Conservation (phyloP, 805 yeast species). For the Zygosaccharomyces siamensis region DNA sequence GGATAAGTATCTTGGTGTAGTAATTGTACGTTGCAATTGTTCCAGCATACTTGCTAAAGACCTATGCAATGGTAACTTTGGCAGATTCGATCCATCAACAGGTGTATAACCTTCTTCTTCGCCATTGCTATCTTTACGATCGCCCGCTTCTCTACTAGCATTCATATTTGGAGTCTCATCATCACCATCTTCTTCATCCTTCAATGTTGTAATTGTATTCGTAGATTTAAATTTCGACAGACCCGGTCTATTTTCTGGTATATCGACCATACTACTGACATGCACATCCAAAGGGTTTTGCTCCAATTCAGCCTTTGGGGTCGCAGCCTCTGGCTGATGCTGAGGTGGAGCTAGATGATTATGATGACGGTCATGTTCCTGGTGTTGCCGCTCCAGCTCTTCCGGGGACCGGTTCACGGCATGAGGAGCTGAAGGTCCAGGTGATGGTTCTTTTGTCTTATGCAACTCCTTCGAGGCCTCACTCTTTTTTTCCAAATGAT, state of each 20-base stretch:
- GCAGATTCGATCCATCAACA: constrained; percentile 23
- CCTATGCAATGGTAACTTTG: constrained; percentile 50
- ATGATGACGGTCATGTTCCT: constrained; percentile 6
- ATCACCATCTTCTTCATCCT: constrained; percentile 6
- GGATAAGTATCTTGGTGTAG: constrained; percentile 50
- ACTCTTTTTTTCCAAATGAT: constrained; percentile 11
- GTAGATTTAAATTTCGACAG: constrained; percentile 13
- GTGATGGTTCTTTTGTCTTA: background rate
- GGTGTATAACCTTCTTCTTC: constrained; percentile 3
- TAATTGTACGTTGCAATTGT: constrained; percentile 59
- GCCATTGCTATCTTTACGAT: background rate
- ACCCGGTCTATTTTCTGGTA: constrained; percentile 6
- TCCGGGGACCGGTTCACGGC: background rate
- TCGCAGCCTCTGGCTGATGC: background rate
- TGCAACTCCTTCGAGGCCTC: background rate
- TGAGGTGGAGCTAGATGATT: constrained; percentile 1
- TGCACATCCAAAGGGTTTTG: constrained; percentile 12
- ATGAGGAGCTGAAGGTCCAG: background rate
- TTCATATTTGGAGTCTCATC: constrained; percentile 12
- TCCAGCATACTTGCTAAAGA: constrained; percentile 49
- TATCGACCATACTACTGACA: constrained; percentile 6
- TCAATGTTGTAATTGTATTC: constrained; percentile 12
- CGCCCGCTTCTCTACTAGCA: background rate
- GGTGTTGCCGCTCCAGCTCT: background rate
- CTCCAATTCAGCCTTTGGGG: constrained; percentile 8